Evolutionary conservation across 1,284 basidiomycete genomes (phyloP), one percentile per base, ranked within the genome.

Genomic region (Boletellus deceptivus): DNA sequence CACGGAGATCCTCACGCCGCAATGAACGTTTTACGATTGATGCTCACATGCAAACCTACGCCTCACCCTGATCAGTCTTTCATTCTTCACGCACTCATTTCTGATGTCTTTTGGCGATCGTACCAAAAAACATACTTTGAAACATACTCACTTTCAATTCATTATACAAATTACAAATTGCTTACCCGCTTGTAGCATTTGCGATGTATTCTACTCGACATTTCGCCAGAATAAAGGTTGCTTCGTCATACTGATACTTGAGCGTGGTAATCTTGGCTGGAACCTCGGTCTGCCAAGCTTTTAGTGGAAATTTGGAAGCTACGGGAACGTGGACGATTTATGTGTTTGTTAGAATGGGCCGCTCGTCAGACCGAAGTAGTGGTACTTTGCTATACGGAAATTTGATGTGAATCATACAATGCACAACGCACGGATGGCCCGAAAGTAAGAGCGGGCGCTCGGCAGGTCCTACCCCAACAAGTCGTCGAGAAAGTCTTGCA

Each of bases 401-500:
- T 27, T 27, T 3, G 25, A 27, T 10, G 25, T 27, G 3, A 8
- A 24, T 17, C 39, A 5, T 40, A 40, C 38, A 40, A 40, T 18
- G 20, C n/a, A 14, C 8, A 38, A 38, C 25, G 25, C 25, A 27
- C 25, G 25, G 25, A 27, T 27, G 9, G 10, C 25, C 25, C 25
- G 10, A 9, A 27, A 27, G 25, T 10, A 27, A 10, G 2, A 27
- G 25, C 10, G 25, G 10, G 25, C 25, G 9, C 25, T 27, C 25
- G 25, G 25, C 6, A 9, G 16, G 6, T 44, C 29, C 74, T 65
- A 83, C 16, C 65, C 62, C 11, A 89, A 63, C 3, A 90, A 62
- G 47, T 88, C 86, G 54, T 89, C 87, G 33, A 89, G 67, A 58
- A 87, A 89, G 39, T 82, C 82, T 67, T 89, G 79, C 84, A 89